Evolutionary conservation across 257 asterid species (phyloP).

Genomic region (Plectranthus barbatus): DNA sequence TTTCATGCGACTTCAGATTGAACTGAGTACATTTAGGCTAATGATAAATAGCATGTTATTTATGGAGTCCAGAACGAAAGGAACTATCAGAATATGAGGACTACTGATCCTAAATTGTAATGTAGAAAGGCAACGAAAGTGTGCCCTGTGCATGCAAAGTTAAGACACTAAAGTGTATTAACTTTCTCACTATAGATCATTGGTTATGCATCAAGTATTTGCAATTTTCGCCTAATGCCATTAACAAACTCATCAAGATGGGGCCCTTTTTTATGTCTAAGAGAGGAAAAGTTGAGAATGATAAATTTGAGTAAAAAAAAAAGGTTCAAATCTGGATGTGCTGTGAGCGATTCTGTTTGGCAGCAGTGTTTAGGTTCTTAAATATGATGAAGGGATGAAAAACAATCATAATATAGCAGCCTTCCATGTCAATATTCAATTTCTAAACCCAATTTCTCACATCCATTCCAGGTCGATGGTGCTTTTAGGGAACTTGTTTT

Average conservation of each 20-base stretch:
- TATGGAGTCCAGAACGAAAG: not conserved
- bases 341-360: not conserved
- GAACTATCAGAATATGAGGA: not conserved
- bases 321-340: not conserved
- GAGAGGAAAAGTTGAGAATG: not conserved
- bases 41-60: not conserved
- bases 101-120: not conserved
- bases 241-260: not conserved
- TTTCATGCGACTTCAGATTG: not conserved
- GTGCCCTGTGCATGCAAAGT: no score
- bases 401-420: not conserved
- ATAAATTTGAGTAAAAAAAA: not conserved
- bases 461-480: slow-evolving; percentile 52
- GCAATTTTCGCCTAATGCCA: not conserved
- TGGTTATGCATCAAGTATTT: not conserved
- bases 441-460: not conserved
- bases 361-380: not conserved
- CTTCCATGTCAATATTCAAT: not conserved
- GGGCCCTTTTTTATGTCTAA: not conserved
- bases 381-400: not conserved
- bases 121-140: not conserved
- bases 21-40: not conserved
- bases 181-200: not conserved
- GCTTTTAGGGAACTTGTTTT: slow-evolving; percentile 50
- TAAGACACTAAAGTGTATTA: no score